A percentile compares a stretch with the other conserved stretches of the same genome.
phyloP scores from a whole-genome alignment of 805 yeast genomes.

The Candida michaelii region DNA sequence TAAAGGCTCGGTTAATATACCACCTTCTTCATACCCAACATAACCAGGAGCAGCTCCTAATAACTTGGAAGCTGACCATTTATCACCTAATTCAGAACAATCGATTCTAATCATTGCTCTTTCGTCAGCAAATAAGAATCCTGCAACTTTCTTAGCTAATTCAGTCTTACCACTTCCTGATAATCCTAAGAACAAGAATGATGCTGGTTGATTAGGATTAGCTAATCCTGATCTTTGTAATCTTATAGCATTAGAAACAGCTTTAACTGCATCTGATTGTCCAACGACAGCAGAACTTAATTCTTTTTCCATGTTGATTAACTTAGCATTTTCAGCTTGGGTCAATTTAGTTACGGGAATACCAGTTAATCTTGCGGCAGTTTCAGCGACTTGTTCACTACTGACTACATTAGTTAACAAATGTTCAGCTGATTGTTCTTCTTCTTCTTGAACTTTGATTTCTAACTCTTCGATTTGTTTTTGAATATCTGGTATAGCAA shows the following conservation, averaged over 20 bases:
- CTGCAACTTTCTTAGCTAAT: conserved; percentile 94
- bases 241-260: conserved; percentile 93
- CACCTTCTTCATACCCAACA: conserved; percentile 97
- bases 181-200: conserved; percentile 90
- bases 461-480: conserved; percentile 76
- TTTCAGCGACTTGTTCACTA: conserved; percentile 89
- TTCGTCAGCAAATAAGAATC: conserved; percentile 93
- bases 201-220: conserved; percentile 95
- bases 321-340: conserved; percentile 91
- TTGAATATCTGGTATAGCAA: conserved; percentile 92
- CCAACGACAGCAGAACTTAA: conserved; percentile 86
- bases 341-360: conserved; percentile 93
- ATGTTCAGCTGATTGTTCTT: conserved; percentile 56
- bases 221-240: conserved; percentile 91
- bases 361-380: conserved; percentile 95
- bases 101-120: conserved; percentile 96
- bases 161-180: conserved; percentile 99
- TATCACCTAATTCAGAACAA: conserved; percentile 94
- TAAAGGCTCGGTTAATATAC: conserved; percentile 88
- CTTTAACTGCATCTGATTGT: conserved; percentile 92
- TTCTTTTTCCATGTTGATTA: conserved; percentile 91
- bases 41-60: conserved; percentile 96
- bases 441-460: conserved; percentile 73
- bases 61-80: conserved; percentile 91
- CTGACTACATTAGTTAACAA: conserved; percentile 90